Evolutionary conservation across 768 basidiomycete genomes (phyloP).

Genomic region (Russula ochroleuca): DNA sequence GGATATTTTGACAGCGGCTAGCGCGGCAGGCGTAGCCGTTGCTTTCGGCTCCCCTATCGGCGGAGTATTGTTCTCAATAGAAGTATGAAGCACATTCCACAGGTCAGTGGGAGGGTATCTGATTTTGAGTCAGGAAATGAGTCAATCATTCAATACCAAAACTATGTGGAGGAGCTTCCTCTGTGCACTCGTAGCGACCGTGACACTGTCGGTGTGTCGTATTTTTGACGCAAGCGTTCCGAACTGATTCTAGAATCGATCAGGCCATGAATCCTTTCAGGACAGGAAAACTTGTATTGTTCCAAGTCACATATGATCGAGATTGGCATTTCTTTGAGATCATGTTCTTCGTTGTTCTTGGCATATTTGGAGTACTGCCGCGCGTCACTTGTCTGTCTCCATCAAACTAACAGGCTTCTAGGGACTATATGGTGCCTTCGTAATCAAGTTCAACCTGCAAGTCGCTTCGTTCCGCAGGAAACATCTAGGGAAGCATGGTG

Average conservation of each 20-base stretch:
- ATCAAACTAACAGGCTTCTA: slow-evolving; percentile 33
- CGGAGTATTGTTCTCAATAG: slow-evolving; percentile 95
- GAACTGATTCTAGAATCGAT: background rate
- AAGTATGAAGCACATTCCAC: slow-evolving; percentile 48
- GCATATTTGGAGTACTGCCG: slow-evolving; percentile 78
- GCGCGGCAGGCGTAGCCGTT: slow-evolving; percentile 96
- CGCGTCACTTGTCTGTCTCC: background rate
- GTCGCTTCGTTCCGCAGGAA: slow-evolving; percentile 93
- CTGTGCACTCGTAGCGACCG: slow-evolving; percentile 94
- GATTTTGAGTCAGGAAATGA: slow-evolving; percentile 82
- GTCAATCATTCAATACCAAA: slow-evolving; percentile 91
- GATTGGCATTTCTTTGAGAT: slow-evolving; percentile 99
- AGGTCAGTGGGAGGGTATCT: background rate
- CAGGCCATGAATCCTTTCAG: slow-evolving; percentile 98
- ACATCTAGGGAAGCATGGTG: slow-evolving; percentile 75
- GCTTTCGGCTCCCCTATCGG: slow-evolving; percentile 98
- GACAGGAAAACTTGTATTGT: slow-evolving; percentile 95
- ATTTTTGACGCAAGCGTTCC: background rate
- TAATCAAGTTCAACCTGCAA: slow-evolving; percentile 95
- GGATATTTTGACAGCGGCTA: slow-evolving; percentile 91
- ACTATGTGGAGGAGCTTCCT: slow-evolving; percentile 99
- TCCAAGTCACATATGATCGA: slow-evolving; percentile 95
- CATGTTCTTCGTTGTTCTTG: slow-evolving; percentile 91
- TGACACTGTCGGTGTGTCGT: slow-evolving; percentile 81
- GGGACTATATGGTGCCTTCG: slow-evolving; percentile 96